Evolutionary conservation across 2,329 filamentous ascomycete species (phyloP), one percentile per base, ranked within the genome.

Genomic region (Aspergillus awamori): DNA sequence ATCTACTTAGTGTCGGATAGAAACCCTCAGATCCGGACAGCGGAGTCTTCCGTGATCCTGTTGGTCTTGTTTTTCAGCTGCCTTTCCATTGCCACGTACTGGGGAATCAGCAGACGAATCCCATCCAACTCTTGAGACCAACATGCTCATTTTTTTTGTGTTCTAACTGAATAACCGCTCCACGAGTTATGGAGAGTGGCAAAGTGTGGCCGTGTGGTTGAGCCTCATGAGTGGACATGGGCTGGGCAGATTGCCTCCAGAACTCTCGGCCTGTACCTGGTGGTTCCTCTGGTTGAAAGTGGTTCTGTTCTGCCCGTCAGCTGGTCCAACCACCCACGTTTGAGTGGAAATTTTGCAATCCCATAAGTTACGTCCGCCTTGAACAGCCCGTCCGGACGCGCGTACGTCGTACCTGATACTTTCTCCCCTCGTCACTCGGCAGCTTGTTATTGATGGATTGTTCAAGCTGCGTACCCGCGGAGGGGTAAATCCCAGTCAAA

Each of bases 381-480:
- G 33, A 20, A 17, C 24, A 36, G 39, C 28, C 41, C 24, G 53
- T 47, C 53, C 30, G 53, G 41, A 56, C 53, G 53, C 53, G 53
- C 43, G 53, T 45, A 56, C 53, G 41, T 24, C 41, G 39, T 30
- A 45, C 53, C 17, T 33, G 53, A 43, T 45, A 56, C 39, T 36
- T 33, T 20, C 17, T 39, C n/a, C 39, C 26, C 20, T 30, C 26
- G 39, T 17, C 15, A 15, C 22, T 41, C 20, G 17, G 36, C 36
- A 54, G 33, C 52, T 26, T 17, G 52, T 56, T 38, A 56, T 56
- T 56, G 53, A 56, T 56, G 53, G 53, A 56, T 36, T 56, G 38
- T 47, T 13, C 43, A 33, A 33, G 43, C 24, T 43, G 53, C 53
- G 41, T 36, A 36, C 13, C 38, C 38, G 53, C 13, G 24, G 38